phyloP scores from a whole-genome alignment of 495 filamentous ascomycete genomes.

The Rhypophila decipiens region DNA sequence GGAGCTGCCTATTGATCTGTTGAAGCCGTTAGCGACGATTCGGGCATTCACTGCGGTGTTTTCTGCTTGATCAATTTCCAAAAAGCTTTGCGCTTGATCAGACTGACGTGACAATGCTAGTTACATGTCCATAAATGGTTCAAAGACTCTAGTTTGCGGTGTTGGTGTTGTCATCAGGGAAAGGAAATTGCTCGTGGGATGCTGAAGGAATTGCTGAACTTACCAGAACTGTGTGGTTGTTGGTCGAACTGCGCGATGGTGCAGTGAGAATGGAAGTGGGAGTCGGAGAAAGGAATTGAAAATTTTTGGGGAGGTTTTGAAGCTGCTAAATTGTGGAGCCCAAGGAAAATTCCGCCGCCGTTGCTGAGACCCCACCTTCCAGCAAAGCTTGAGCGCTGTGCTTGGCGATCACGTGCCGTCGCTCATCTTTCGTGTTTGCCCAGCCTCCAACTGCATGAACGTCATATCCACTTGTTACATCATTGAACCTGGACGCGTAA shows the following conservation, averaged over 20 bases:
- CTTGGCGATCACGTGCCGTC: constrained; percentile 23
- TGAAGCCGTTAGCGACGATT: constrained; percentile 10
- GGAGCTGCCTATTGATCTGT: no score
- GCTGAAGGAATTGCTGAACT: constrained; percentile 12
- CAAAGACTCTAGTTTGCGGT: constrained; percentile 99
- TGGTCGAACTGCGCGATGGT: constrained; percentile 11
- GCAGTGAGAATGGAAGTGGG: constrained; percentile 16
- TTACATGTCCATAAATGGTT: constrained; percentile 83
- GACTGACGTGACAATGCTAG: constrained; percentile 97
- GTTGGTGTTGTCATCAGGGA: constrained; percentile 46
- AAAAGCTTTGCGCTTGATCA: constrained; percentile 50
- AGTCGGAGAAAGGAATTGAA: background rate
- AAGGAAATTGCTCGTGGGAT: constrained; percentile 10
- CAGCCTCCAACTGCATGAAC: background rate
- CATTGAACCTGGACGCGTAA: background rate
- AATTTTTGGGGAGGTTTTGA: constrained; percentile 21
- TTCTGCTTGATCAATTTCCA: constrained; percentile 3
- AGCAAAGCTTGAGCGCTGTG: no score
- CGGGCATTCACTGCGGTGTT: background rate
- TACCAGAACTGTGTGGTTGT: constrained; percentile 18
- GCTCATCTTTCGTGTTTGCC: constrained; percentile 18
- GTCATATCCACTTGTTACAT: background rate
- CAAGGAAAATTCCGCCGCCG: constrained; percentile 16
- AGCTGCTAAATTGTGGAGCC: constrained; percentile 22
- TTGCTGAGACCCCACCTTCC: no score